Conservation (phyloP, 2,329 filamentous ascomycete species). For the Colletotrichum eremochloae region DNA sequence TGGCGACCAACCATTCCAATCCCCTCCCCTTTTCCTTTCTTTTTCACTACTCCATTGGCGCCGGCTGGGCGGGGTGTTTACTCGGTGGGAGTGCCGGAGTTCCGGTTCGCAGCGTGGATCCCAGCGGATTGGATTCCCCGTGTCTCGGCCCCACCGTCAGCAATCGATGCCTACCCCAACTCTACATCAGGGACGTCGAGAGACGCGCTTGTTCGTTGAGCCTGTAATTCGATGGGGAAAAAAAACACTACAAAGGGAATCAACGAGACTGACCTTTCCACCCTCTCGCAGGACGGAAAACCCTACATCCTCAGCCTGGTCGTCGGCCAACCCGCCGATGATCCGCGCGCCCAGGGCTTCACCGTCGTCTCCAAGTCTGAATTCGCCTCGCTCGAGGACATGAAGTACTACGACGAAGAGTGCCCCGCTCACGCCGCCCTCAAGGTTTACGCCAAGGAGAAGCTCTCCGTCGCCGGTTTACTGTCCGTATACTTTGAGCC, state of each 20-base stretch:
- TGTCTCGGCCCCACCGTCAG: constrained; percentile 1
- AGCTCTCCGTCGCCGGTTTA: constrained; percentile 52
- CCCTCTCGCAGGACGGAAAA: constrained; percentile 71
- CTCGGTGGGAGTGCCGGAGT: not conserved
- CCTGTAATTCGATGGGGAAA: not conserved
- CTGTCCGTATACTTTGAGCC: constrained; percentile 59
- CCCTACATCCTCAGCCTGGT: constrained; percentile 74
- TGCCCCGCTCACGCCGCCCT: constrained; percentile 60
- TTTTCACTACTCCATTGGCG: too few species aligned
- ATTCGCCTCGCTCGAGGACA: constrained; percentile 75
- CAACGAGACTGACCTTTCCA: not conserved
- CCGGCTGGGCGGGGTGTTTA: not conserved
- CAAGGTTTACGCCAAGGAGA: constrained; percentile 52
- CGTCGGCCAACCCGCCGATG: constrained; percentile 67
- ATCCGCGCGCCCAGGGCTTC: constrained; percentile 74
- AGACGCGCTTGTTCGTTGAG: not conserved
- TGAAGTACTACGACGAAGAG: constrained; percentile 76
- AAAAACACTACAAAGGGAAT: not conserved
- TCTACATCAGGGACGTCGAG: not conserved
- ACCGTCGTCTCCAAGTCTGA: constrained; percentile 73
- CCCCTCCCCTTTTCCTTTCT: not conserved
- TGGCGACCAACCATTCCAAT: not conserved
- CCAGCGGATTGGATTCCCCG: not conserved
- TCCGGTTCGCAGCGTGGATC: not conserved
- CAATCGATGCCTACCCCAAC: not conserved